Evolutionary conservation across 1,284 basidiomycete species (phyloP).

Genomic region (Marasmius oreades): DNA sequence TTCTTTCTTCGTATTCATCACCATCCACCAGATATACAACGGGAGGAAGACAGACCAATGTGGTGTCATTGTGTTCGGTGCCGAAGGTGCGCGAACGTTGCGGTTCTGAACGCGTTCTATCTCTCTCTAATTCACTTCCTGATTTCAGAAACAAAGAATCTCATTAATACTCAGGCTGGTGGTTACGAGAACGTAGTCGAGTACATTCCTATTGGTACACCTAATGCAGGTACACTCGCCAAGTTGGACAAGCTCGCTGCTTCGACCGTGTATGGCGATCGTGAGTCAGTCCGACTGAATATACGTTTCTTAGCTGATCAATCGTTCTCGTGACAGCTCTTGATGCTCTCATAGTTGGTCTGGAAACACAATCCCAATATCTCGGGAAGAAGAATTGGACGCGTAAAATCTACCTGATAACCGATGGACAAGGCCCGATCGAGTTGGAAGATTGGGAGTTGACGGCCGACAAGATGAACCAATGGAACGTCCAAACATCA

Average conservation of each 20-base stretch:
- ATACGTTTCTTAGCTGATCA: background rate
- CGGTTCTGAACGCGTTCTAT: constrained; percentile 7
- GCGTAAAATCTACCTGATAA: constrained; percentile 75
- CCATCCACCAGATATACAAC: constrained; percentile 67
- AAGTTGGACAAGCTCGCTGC: constrained; percentile 67
- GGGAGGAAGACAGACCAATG: constrained; percentile 91
- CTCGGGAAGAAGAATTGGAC: constrained; percentile 75
- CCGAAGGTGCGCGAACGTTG: constrained; percentile 52
- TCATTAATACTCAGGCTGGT: constrained; percentile 57
- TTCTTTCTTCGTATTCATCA: background rate
- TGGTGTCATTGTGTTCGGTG: constrained; percentile 82
- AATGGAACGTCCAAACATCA: constrained; percentile 53
- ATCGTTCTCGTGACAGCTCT: constrained; percentile 61
- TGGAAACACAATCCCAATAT: constrained; percentile 70
- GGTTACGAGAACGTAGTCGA: constrained; percentile 78
- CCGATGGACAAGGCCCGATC: constrained; percentile 75
- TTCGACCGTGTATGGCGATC: constrained; percentile 61
- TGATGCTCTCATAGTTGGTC: constrained; percentile 82
- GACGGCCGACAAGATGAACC: constrained; percentile 68
- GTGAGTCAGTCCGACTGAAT: constrained; percentile 37
- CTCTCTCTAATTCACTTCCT: constrained; percentile 4
- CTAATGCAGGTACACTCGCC: constrained; percentile 72
- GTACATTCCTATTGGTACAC: constrained; percentile 76
- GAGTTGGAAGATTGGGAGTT: constrained; percentile 71
- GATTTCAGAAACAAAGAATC: constrained; percentile 67